phyloP scores from a whole-genome alignment of 495 filamentous ascomycete genomes.

The Trichoderma asperelloides region DNA sequence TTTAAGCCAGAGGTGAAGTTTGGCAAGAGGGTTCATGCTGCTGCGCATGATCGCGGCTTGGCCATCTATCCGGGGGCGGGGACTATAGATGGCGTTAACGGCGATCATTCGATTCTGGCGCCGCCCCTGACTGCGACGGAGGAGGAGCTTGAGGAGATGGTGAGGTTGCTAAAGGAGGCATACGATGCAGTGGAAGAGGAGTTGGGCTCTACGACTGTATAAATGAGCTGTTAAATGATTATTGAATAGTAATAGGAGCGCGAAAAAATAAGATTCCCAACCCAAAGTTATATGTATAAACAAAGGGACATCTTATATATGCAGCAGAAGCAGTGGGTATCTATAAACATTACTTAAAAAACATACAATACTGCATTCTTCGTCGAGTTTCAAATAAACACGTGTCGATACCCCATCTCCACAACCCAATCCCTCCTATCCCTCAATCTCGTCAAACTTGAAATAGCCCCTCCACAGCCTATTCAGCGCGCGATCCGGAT shows the following conservation, averaged over 20 bases:
- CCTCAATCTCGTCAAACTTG: background rate
- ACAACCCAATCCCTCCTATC: background rate
- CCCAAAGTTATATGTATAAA: no score
- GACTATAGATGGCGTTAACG: constrained; percentile 54
- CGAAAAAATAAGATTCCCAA: no score
- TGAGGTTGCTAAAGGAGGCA: constrained; percentile 8
- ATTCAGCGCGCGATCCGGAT: background rate
- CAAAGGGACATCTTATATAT: no score
- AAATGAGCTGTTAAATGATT: no score
- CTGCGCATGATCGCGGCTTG: constrained; percentile 44
- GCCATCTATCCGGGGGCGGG: constrained; percentile 63
- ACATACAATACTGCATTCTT: no score
- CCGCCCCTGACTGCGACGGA: constrained; percentile 63
- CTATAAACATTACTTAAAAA: no score
- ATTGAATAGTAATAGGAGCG: no score
- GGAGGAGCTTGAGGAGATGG: constrained; percentile 53
- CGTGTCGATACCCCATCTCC: no score
- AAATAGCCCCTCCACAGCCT: background rate
- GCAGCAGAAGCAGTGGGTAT: no score
- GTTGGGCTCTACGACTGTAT: background rate
- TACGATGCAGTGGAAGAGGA: background rate
- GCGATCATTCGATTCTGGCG: constrained; percentile 69
- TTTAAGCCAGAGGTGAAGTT: constrained; percentile 37
- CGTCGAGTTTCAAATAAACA: no score
- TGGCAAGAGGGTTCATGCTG: constrained; percentile 43